Base-by-base conservation (phyloP, 2,329 filamentous ascomycete species). In the Coniochaeta prunicola region DNA sequence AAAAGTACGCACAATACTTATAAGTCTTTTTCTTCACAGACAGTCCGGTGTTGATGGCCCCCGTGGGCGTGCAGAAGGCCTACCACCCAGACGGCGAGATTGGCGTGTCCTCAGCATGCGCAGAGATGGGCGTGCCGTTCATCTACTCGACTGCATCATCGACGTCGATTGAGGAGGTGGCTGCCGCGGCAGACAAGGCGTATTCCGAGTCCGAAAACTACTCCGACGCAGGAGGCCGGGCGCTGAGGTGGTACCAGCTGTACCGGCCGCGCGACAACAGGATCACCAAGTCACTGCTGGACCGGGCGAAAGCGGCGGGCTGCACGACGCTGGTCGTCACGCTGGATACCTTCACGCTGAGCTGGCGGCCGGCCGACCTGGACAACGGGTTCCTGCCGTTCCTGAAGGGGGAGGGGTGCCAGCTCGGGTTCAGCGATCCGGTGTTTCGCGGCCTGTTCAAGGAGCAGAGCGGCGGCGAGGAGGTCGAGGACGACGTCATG, bases 221-320 rank as follows among this genome's bases (percentile, higher is more conserved):
- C 10, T 13, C 56, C 13, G 48, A 50, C 9, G 9, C 28, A 3
- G 72, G 83, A 0, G 40, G 38, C 6, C 2, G 38, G 8, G 72
- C 83, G 0, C 76, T 80, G 33, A 75, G 86, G 12, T 92, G 87
- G 86, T 92, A 81, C 68, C 89, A 92, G 68, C 79, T 92, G 0
- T 92, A 92, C 73, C 91, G 87, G 86, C 88, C 88, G 0, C 73
- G 78, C 21, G 80, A 83, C 58, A 80, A 91, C 57, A 81, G 86
- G 3, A 75, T 91, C 58, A 91, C 88, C 0, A 73, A 79, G 0
- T 88, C 83, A 1, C 73, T 91, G 17, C 76, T 91, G 4, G 67
- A 71, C 1, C 79, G 87, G 0, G 89, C 87, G 0, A 84, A 83
- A 66, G 75, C 72, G 0, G 79, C 76, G 33, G 88, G 87, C 1